These are phyloP conservation scores for Porcisia hertigi DNA, from an alignment of 208 protist species.

Conservation along the genomic window DNA sequence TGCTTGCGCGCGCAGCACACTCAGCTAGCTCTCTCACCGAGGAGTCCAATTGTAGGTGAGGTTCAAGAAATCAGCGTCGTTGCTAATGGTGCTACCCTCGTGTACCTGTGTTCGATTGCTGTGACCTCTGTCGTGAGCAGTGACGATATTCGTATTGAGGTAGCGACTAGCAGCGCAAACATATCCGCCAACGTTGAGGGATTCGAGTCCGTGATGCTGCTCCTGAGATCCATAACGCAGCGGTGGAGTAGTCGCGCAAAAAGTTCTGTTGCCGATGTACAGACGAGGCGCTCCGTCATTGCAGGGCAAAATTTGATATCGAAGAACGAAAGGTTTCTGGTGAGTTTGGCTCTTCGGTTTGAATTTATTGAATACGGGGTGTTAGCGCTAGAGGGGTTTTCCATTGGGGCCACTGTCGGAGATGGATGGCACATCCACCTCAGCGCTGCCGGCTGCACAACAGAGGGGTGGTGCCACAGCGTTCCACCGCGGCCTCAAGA, in stretches of 20 bases:
- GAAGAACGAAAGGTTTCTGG: neutral
- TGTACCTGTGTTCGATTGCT: constrained; percentile 23
- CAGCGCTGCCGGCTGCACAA: constrained; percentile 30
- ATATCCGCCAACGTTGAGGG: constrained; percentile 29
- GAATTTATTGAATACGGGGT: constrained; percentile 28
- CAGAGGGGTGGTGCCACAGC: constrained; percentile 35
- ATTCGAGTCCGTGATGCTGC: constrained; percentile 24
- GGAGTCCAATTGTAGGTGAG: constrained; percentile 1
- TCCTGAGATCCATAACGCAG: constrained; percentile 2
- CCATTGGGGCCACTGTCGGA: constrained; percentile 10
- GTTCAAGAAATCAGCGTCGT: constrained; percentile 11
- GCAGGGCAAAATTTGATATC: neutral
- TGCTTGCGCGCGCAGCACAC: constrained; percentile 7
- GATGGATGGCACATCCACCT: constrained; percentile 51
- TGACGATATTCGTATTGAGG: neutral
- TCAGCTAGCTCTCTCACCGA: neutral
- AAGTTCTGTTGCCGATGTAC: neutral
- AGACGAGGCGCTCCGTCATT: neutral
- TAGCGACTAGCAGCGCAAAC: constrained; percentile 10
- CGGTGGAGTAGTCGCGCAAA: constrained; percentile 7
- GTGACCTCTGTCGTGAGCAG: neutral
- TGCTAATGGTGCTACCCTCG: constrained; percentile 8
- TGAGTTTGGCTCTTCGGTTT: constrained; percentile 10
- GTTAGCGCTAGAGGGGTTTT: constrained; percentile 26
- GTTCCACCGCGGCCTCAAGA: constrained; percentile 21